A percentile compares a stretch with the other conserved stretches of the same genome.
These are phyloP conservation scores for Centella asiatica DNA, from an alignment of 129 eudicot genomes.

Conservation along the genomic window DNA sequence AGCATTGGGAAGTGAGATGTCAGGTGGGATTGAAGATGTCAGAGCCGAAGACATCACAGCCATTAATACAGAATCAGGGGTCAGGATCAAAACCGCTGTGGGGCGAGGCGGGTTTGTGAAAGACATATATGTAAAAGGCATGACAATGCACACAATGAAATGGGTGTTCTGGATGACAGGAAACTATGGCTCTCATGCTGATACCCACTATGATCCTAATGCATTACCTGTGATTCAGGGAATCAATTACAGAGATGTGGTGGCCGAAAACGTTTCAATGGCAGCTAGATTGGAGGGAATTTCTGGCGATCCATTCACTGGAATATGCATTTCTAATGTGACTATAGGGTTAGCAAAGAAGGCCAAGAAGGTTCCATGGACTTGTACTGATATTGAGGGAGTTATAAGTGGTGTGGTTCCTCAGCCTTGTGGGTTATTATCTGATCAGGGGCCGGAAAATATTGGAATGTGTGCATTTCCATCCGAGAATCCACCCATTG, in stretches of 20 bases:
- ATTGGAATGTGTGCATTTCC: slow-evolving; percentile 13
- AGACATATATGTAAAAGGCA: slow-evolving; percentile 18
- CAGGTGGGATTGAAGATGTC: slow-evolving; percentile 23
- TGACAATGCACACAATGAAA: slow-evolving; percentile 23
- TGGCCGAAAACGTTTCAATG: slow-evolving; percentile 17
- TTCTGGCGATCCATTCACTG: slow-evolving; percentile 12
- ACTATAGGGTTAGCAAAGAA: slow-evolving; percentile 7
- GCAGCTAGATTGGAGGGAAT: slow-evolving; percentile 17
- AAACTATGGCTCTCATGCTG: slow-evolving; percentile 27
- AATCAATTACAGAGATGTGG: slow-evolving; percentile 18
- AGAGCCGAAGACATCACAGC: slow-evolving; percentile 27
- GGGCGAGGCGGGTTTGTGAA: slow-evolving; percentile 22
- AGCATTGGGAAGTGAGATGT: slow-evolving; percentile 27
- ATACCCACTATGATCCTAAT: slow-evolving; percentile 16
- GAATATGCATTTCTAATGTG: slow-evolving; percentile 20
- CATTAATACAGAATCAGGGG: slow-evolving; percentile 23
- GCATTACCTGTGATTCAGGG: slow-evolving; percentile 16
- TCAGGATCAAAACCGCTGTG: slow-evolving; percentile 18
- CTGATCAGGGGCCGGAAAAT: slow-evolving; percentile 10
- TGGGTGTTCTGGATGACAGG: slow-evolving; percentile 26
- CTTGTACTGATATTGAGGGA: slow-evolving; percentile 20
- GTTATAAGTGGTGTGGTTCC: slow-evolving; percentile 16
- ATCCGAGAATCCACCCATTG: slow-evolving; percentile 20
- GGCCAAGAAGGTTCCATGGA: slow-evolving; percentile 23
- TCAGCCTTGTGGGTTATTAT: slow-evolving; percentile 13